phyloP scores from a whole-genome alignment of 768 basidiomycete genomes.

The Tulasnella sp. region DNA sequence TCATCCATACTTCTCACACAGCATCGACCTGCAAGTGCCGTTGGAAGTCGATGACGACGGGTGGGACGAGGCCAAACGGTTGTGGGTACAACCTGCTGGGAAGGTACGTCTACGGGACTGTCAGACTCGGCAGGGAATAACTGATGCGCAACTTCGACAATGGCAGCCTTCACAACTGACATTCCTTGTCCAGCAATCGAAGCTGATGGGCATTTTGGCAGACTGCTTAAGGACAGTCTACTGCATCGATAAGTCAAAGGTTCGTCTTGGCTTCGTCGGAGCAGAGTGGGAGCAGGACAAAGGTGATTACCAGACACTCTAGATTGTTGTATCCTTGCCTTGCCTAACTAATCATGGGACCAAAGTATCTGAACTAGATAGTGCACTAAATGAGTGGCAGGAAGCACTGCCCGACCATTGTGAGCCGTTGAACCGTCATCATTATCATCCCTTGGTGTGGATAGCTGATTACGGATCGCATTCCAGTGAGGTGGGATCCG shows the following conservation, averaged over 20 bases:
- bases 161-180: constrained; percentile 43
- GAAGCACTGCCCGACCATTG: constrained; percentile 57
- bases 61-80: constrained; percentile 51
- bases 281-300: constrained; percentile 54
- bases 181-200: constrained; percentile 46
- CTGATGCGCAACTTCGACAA: too few relatives aligned
- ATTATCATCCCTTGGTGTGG: too few relatives aligned
- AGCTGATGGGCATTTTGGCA: constrained; percentile 50
- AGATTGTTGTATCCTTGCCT: not conserved
- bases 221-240: constrained; percentile 60
- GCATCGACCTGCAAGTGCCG: constrained; percentile 62
- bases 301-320: not conserved
- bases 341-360: not conserved
- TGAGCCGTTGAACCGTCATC: constrained; percentile 27
- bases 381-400: constrained; percentile 61
- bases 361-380: constrained; percentile 51
- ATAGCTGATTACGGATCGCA: too few relatives aligned
- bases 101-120: constrained; percentile 22
- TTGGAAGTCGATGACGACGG: constrained; percentile 75
- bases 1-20: constrained; percentile 24
- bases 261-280: constrained; percentile 41
- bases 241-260: constrained; percentile 53
- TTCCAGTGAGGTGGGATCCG: constrained; percentile 48
- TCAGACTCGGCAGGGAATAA: too few relatives aligned
- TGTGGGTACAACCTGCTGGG: constrained; percentile 53